Conservation (phyloP, 257 asterid species). For the Solanum acaule region DNA sequence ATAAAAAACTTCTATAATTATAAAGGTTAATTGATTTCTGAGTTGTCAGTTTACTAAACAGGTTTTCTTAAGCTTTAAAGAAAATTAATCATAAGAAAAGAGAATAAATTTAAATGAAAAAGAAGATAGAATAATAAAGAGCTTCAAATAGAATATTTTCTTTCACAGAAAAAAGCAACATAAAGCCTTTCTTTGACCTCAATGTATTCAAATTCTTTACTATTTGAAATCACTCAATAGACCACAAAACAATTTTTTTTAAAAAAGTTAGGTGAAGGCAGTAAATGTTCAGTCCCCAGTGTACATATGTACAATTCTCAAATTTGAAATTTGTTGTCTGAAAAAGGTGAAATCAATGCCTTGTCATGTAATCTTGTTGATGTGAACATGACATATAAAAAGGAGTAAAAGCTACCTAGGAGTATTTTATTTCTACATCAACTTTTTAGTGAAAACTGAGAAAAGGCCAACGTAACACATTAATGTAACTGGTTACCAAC, state of each 20-base stretch:
- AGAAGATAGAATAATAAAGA: neutral
- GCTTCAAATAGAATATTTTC: neutral
- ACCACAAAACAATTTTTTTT: neutral
- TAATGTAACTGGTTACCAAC: conserved; percentile 2
- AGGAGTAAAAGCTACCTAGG: neutral
- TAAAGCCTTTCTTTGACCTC: neutral
- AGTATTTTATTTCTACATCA: neutral
- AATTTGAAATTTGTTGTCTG: neutral
- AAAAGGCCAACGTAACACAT: neutral
- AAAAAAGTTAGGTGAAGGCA: neutral
- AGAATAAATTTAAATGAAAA: neutral
- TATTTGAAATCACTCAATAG: neutral
- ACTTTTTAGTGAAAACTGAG: neutral
- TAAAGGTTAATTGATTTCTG: neutral
- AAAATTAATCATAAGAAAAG: neutral
- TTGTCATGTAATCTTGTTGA: neutral
- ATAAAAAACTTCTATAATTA: neutral
- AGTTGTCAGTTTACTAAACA: neutral
- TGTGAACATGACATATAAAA: neutral
- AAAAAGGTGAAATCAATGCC: neutral
- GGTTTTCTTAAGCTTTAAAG: neutral
- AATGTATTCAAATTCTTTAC: neutral
- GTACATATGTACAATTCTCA: neutral
- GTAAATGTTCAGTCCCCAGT: neutral
- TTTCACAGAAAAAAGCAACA: neutral